phyloP scores from a whole-genome alignment of 441 rosid genomes.

The Croton laevigatus region DNA sequence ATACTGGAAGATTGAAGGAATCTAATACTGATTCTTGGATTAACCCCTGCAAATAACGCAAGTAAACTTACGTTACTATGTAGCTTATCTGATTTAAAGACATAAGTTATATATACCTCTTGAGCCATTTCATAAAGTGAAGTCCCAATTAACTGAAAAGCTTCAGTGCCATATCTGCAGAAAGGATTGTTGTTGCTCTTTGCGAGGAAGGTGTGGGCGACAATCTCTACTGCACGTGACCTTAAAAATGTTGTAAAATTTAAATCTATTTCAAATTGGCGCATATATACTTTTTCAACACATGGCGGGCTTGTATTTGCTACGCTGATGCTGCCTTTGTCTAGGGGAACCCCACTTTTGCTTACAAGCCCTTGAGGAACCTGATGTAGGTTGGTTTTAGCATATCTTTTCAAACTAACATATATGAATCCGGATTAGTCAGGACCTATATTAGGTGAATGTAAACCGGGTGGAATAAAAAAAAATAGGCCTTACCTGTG shows the following conservation, averaged over 20 bases:
- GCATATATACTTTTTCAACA: constrained; percentile 8
- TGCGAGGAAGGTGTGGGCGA: neutral
- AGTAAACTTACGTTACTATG: no score
- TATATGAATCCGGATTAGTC: no score
- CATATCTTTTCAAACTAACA: no score
- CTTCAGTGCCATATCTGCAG: neutral
- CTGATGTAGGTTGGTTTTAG: neutral
- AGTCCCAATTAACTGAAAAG: neutral
- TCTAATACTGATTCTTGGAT: neutral
- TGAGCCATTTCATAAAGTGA: neutral
- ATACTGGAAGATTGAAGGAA: neutral
- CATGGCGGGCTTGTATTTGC: constrained; percentile 11
- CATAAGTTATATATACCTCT: neutral
- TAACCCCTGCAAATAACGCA: neutral
- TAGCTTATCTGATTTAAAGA: no score
- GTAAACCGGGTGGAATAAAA: no score
- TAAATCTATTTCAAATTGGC: constrained; percentile 21
- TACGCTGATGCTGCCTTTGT: neutral
- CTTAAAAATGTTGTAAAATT: constrained; percentile 17
- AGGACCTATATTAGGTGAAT: no score
- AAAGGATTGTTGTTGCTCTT: neutral
- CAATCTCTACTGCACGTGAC: constrained; percentile 16
- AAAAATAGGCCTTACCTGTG: constrained; percentile 5
- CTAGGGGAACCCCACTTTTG: neutral
- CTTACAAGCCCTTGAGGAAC: neutral